These are phyloP conservation scores for Leishmania major DNA, from an alignment of 208 protist species.

Conservation along the genomic window DNA sequence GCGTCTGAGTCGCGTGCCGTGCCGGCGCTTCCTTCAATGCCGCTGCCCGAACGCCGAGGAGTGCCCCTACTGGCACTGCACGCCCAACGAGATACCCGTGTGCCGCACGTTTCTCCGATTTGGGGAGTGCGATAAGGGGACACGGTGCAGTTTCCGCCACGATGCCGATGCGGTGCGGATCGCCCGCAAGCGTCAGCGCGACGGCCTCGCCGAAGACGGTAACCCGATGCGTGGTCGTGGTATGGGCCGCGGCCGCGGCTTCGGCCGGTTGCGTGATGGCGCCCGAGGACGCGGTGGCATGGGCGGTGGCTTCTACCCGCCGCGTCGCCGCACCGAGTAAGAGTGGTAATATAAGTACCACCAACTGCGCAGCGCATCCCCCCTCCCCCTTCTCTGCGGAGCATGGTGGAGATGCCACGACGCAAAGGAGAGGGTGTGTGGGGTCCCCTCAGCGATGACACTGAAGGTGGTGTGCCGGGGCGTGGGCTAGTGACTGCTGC, in stretches of 20 bases:
- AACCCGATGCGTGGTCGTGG: background rate
- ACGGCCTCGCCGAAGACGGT: constrained; percentile 7
- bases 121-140: constrained; percentile 59
- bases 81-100: constrained; percentile 56
- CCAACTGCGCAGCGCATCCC: background rate
- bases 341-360: background rate
- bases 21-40: constrained; percentile 63
- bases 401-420: background rate
- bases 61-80: constrained; percentile 86
- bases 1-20: constrained; percentile 52
- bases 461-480: background rate
- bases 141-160: constrained; percentile 79
- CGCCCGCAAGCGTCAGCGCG: constrained; percentile 37
- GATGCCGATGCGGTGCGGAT: constrained; percentile 47
- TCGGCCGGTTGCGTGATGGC: constrained; percentile 11
- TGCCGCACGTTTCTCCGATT: constrained; percentile 64
- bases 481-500: background rate
- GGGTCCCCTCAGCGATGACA: background rate
- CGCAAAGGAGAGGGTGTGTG: background rate
- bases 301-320: background rate
- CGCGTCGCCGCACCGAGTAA: constrained; percentile 8
- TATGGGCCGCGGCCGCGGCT: constrained; percentile 17
- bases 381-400: background rate
- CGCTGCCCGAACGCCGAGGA: constrained; percentile 51
- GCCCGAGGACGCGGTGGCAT: constrained; percentile 12